Evolutionary conservation across 371 early-diverging fungal genomes (phyloP), one percentile per base, ranked within the genome.

Genomic region (Rhizopus delemar): DNA sequence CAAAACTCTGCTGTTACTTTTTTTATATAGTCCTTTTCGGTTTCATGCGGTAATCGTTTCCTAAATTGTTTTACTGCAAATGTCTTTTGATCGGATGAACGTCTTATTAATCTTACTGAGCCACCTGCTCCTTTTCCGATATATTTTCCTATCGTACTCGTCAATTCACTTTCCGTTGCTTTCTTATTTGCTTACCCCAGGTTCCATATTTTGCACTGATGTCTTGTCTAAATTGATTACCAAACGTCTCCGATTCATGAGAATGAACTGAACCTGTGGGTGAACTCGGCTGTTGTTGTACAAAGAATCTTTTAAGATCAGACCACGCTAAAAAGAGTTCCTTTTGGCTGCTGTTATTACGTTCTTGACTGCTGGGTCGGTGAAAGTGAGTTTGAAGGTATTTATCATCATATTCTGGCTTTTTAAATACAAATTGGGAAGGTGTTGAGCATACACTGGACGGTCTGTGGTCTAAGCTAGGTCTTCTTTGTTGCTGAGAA

Each of bases 21-120:
- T 71, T 92, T 91, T 51, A 87, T 77, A 63, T 92, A 93, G 22
- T 85, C 86, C 35, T 84, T 83, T 59, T 86, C 86, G 6, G 82
- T 73, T 69, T 93, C 92, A 51, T 84, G 76, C 3, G 72, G 65
- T 34, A 78, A 63, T 38, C 86, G 71, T 64, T 82, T 81, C 43
- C 90, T 73, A 71, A 93, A 93, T 69, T 91, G 89, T 68, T 93
- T 89, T 56, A 86, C 87, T 2, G 90, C 90, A 65, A 86, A 86
- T 53, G 75, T 70, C 66, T 80, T 78, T 60, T 76, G 69, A 58
- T 80, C 82, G 1, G 71, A 55, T 31, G 82, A 73, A 53, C 80
- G 73, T 46, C 69, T 68, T 32, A 80, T 63, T 39, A 88, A 65
- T 15, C 86, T 79, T 22, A 89, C 90, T 0, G 84, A 84, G 11